Evolutionary conservation across 2,329 filamentous ascomycete genomes (phyloP), one percentile per base, ranked within the genome.

Genomic region (Verticillium zaregamsianum): DNA sequence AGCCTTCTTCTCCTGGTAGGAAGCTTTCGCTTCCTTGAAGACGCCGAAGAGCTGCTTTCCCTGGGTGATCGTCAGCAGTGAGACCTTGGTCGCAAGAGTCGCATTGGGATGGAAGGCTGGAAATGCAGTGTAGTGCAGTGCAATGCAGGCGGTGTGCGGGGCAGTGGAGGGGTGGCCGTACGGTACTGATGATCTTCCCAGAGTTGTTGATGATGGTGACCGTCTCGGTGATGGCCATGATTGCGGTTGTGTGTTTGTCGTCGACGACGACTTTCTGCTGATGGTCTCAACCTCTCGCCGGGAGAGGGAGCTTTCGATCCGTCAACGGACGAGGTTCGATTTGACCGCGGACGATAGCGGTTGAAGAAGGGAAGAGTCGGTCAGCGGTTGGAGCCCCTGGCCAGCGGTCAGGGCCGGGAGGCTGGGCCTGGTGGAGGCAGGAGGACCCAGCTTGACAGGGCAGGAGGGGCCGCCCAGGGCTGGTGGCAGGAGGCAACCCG

Each of bases 141-240:
- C 55, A 45, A 60, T 39, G 17, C 49, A 52, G 55, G 57, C 58
- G 40, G 39, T 37, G 57, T 23, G 45, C 45, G 45, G 45, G 45
- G 45, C 45, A 28, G 11, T 52, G 31, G 39, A 37, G 39, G n/a
- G 55, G 39, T 59, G 12, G 9, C 81, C 89, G 74, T 82, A 93
- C 92, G 63, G 90, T 95, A 82, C 89, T 93, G 69, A 97, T 91
- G 58, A 96, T 88, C 78, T 96, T 96, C 70, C 92, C 92, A 62
- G 92, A 95, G 70, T 84, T 93, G 80, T 96, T 95, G 77, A 96
- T 90, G 70, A 96, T 91, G 67, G 92, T 93, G 68, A 97, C 88
- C 58, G 91, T 94, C 77, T 96, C 89, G 60, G 80, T 76, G 65
- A 81, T 74, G 55, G 77, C 72, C 77, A 81, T 79, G 32, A 61